These are phyloP conservation scores for Mrakiaceae sp. DNA, from an alignment of 1,284 basidiomycete species.

Conservation along the genomic window DNA sequence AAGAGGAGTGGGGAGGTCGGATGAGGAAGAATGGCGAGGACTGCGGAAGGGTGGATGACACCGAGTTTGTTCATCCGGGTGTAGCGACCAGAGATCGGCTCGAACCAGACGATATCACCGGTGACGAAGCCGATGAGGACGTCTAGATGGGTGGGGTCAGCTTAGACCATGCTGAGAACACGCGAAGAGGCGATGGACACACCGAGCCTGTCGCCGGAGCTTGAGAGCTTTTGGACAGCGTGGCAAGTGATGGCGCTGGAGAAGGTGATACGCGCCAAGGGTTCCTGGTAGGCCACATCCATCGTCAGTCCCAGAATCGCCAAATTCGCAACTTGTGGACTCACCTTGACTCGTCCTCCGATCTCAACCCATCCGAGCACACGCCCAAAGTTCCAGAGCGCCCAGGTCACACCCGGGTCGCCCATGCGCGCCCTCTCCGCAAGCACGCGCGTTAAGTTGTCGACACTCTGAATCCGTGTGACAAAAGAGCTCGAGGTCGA, in stretches of 20 bases:
- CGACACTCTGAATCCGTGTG: constrained; percentile 64
- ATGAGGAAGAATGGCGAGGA: constrained; percentile 78
- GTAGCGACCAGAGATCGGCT: constrained; percentile 50
- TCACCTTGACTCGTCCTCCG: constrained; percentile 63
- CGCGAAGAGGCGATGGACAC: too few relatives aligned
- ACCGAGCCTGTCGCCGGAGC: constrained; percentile 49
- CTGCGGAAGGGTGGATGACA: constrained; percentile 62
- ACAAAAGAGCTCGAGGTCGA: constrained; percentile 84
- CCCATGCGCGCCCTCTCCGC: constrained; percentile 56
- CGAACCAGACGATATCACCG: constrained; percentile 83
- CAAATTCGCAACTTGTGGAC: constrained; percentile 17
- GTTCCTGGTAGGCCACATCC: constrained; percentile 47
- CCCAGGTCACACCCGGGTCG: constrained; percentile 53
- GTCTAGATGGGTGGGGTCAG: constrained; percentile 43
- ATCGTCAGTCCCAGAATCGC: too few relatives aligned
- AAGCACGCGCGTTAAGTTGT: constrained; percentile 61
- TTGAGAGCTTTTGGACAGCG: constrained; percentile 66
- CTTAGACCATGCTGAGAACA: too few relatives aligned
- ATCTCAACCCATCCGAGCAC: constrained; percentile 71
- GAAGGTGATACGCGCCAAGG: constrained; percentile 74
- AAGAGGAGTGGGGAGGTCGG: constrained; percentile 68
- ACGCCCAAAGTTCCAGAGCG: constrained; percentile 73
- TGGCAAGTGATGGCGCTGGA: constrained; percentile 79
- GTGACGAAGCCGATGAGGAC: constrained; percentile 84
- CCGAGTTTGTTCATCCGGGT: constrained; percentile 85